These are phyloP conservation scores for Nannochloropsis granulata DNA, from an alignment of 108 stramenopile species.

Conservation along the genomic window DNA sequence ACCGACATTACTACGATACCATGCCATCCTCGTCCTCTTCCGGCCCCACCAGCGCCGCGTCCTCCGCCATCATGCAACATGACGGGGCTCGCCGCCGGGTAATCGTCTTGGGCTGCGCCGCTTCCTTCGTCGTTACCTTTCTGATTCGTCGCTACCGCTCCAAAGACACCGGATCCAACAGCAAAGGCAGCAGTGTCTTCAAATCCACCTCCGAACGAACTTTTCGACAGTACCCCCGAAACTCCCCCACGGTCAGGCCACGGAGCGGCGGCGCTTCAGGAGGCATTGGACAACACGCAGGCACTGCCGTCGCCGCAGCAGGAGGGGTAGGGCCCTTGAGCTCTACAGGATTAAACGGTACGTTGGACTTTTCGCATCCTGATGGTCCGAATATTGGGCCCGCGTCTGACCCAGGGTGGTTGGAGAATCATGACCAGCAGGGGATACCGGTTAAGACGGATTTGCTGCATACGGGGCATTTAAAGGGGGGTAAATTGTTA, in stretches of 20 bases:
- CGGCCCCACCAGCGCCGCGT: no score
- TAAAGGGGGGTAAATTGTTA: slow-evolving; percentile 54
- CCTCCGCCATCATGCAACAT: not conserved
- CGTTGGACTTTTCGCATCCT: slow-evolving; percentile 6
- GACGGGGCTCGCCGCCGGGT: not conserved
- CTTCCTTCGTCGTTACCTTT: not conserved
- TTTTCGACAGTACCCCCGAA: not conserved
- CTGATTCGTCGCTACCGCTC: not conserved
- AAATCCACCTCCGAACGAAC: not conserved
- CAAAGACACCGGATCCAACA: not conserved
- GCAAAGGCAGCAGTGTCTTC: not conserved
- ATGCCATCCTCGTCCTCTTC: no score
- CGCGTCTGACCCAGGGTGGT: slow-evolving; percentile 10
- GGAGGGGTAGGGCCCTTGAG: not conserved
- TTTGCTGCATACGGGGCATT: slow-evolving; percentile 28
- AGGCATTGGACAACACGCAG: not conserved
- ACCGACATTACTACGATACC: no score
- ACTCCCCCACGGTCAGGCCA: not conserved
- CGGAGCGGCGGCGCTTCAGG: not conserved
- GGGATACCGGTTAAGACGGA: slow-evolving; percentile 17
- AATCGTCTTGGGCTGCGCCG: not conserved
- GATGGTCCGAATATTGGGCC: slow-evolving; percentile 34
- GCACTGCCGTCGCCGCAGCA: not conserved
- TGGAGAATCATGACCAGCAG: not conserved
- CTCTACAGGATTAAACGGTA: not conserved